Conservation (phyloP, 495 filamentous ascomycete genomes). For the Penicillium coffeae region DNA sequence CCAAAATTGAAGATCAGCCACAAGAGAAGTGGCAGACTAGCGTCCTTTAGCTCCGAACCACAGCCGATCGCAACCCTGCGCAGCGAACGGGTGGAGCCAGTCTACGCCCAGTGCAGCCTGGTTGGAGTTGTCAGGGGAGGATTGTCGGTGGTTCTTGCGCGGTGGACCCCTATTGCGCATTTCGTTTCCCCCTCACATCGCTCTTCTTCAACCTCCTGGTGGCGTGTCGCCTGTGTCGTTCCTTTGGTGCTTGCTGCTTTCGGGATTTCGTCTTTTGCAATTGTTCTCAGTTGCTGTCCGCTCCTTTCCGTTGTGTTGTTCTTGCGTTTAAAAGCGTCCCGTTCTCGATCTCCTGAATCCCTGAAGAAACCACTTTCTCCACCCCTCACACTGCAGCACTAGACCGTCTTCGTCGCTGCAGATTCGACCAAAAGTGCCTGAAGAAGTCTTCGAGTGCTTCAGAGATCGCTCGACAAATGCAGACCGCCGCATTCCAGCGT, state of each 20-base stretch:
- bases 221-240: not conserved
- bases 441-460: not conserved
- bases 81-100: conserved; percentile 2
- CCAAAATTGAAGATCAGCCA: no score
- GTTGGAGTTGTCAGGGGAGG: conserved; percentile 8
- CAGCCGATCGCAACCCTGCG: not conserved
- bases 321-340: not conserved
- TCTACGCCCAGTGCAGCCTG: not conserved
- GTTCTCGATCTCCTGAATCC: not conserved
- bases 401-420: not conserved
- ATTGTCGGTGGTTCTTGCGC: not conserved
- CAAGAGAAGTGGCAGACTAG: not conserved
- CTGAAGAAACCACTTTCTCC: not conserved
- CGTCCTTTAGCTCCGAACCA: not conserved
- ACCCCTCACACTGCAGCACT: not conserved
- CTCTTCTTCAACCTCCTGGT: conserved; percentile 6
- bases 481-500: not conserved
- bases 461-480: conserved; percentile 16
- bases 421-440: not conserved
- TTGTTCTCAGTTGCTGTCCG: conserved; percentile 5
- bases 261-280: conserved; percentile 6
- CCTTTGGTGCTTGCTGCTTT: conserved; percentile 5
- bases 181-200: conserved; percentile 2
- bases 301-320: not conserved
- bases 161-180: not conserved